A percentile compares a stretch with the other conserved stretches of the same genome.
Evolutionary conservation across 805 yeast species (phyloP).

Genomic region (Wickerhamomyces subpelliculosus): DNA sequence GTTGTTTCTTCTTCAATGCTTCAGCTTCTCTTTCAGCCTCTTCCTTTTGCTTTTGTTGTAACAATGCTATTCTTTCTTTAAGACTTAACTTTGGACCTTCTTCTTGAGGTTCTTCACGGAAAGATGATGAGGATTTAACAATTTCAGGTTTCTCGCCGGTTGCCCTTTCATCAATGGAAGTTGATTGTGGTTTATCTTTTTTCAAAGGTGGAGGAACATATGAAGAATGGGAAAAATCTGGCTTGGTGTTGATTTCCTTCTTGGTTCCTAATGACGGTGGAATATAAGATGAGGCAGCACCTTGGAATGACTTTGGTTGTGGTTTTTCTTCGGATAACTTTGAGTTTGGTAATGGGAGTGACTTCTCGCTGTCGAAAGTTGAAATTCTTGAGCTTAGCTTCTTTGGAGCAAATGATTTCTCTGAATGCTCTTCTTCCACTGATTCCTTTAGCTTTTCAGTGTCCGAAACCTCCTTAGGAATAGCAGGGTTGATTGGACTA

Average conservation of each 20-base stretch:
- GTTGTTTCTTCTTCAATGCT: conserved; percentile 44
- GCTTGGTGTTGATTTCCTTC: conserved; percentile 1
- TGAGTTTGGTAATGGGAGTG: conserved; percentile 4
- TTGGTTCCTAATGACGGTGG: conserved; percentile 19
- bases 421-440: background rate
- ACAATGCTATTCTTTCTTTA: conserved; percentile 77
- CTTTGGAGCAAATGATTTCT: conserved; percentile 28
- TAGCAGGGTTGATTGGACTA: background rate
- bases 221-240: conserved; percentile 17
- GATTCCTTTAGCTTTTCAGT: background rate
- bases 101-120: conserved; percentile 22
- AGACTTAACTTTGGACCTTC: conserved; percentile 73
- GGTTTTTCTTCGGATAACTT: conserved; percentile 1
- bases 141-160: conserved; percentile 3
- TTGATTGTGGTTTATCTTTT: conserved; percentile 7
- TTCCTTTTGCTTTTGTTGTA: conserved; percentile 75
- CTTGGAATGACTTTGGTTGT: conserved; percentile 16
- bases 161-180: conserved; percentile 25
- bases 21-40: conserved; percentile 70
- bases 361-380: background rate
- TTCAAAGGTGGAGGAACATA: conserved; percentile 21
- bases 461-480: background rate
- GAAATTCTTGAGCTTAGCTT: background rate
- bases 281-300: conserved; percentile 19
- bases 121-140: background rate